Base-by-base conservation (phyloP, 176 grass and related monocot genomes). In the Paspalum vaginatum region DNA sequence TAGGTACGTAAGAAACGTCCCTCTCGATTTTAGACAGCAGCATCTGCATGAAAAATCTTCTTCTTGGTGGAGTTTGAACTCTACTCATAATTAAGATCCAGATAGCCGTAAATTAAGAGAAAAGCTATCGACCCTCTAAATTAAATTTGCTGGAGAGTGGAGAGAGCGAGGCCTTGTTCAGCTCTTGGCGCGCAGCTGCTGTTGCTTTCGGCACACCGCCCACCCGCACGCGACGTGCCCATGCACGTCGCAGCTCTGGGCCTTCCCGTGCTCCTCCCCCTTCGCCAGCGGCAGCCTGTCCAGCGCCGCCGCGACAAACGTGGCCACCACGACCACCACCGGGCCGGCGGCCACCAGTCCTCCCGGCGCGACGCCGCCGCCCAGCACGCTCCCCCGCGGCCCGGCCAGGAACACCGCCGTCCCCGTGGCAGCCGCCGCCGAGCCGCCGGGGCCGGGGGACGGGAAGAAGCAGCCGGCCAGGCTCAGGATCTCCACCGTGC, bases 401-500 rank as follows among this genome's bases (percentile, higher is more conserved):
- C 89, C 85, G 0, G 85, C 55, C 38, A 91, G 66, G 76, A 87
- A 84, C 39, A 87, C 81, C 7, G 76, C 65, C 16, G 74, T 54
- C 13, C 83, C 81, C 32, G 65, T 27, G 2, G 41, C 63, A 0
- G 72, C 57, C 5, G 68, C 32, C 9, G 68, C 16, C 54, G 32
- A 1, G 32, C 32, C 0, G 5, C 18, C 2, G 11, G 41, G 9
- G 9, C 4, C 8, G 0, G 79, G 16, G 9, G 63, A 54, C 18
- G 79, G 86, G 75, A 92, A 88, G 90, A 92, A 92, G 79, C 86
- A 83, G 24, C 86, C 86, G 8, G 71, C 18, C 8, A 92, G 79
- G 9, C 86, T 18, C 21, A 89, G 53, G 38, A 92, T 92, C 83
- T 92, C 86, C 55, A 79, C 75, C 54, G 63, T 77, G 47, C 86